Base-by-base conservation (phyloP, 306 rosid species). In the Fragaria vesca region DNA sequence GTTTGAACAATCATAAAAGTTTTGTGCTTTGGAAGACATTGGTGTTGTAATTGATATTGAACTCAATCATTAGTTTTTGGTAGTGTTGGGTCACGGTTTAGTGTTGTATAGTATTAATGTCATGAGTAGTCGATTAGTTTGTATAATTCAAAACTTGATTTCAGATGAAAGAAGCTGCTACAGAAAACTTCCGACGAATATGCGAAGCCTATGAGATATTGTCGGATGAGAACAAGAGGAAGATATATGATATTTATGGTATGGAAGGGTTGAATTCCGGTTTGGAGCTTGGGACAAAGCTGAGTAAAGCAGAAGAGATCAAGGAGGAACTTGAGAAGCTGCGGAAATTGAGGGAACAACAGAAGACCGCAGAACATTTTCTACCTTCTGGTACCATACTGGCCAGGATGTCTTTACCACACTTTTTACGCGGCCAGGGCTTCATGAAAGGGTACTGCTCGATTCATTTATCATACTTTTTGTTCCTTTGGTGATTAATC, bases 191-290 rank as follows among this genome's bases (percentile, higher is more conserved):
- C 62, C 99, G 91, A 61, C 89, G 97, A 38, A 93, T 96, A 68
- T 86, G 94, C 43, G 87, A 96, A 86, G 99, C 97, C 0, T 96
- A 96, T 70, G 99, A 96, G 86, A 90, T 96, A 71, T 76, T 96
- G 68, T 82, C 96, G 1, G 99, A 96, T 81, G 89, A 87, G 79
- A 93, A 63, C 48, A 96, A 93, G 42, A 85, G 98, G 83, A 91
- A 85, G 80, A 83, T 96, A 75, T 95, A 95, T 85, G 99, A 95
- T 76, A 90, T 95, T 65, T 96, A 96, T 83, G 98, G 98, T 12
- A 91, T 96, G 97, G 97, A 93, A 84, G 98, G 98, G 8, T 80
- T 96, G 90, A 81, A 73, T 34, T 87, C 96, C 62, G 98, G 99
- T 80, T 83, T 96, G 89, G 98, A 96, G 75, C 87, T 96, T 75